Conservation (phyloP, 768 basidiomycete genomes). For the Serendipita vermifera region DNA sequence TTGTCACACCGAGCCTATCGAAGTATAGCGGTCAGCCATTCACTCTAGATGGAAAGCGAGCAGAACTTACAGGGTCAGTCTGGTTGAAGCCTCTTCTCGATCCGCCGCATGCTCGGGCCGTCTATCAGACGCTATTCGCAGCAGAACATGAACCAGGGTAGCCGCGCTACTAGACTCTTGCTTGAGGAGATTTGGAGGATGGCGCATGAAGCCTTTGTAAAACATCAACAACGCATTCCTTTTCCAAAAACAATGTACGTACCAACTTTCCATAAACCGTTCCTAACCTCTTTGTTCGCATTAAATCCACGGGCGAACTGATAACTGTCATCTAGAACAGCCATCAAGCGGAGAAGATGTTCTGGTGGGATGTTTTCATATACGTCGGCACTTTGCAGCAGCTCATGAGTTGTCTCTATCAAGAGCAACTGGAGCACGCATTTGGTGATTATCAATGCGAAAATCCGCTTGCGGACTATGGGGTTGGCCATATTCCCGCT, state of each 20-base stretch:
- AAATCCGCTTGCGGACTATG: conserved; percentile 65
- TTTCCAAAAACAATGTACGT: conserved; percentile 28
- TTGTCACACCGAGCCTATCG: conserved; percentile 67
- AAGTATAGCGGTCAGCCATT: conserved; percentile 9
- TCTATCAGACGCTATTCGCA: conserved; percentile 88
- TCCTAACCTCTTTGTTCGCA: conserved; percentile 93
- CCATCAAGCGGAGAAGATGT: conserved; percentile 86
- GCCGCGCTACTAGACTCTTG: conserved; percentile 97
- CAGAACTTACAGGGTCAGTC: conserved; percentile 57
- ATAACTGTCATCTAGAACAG: conserved; percentile 91
- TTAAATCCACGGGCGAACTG: conserved; percentile 96
- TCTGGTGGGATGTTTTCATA: conserved; percentile 90
- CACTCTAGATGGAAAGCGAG: conserved; percentile 58
- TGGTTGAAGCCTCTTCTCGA: conserved; percentile 52
- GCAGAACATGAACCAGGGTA: conserved; percentile 79
- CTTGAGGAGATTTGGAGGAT: conserved; percentile 91
- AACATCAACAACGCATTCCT: neutral
- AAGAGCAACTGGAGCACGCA: conserved; percentile 92
- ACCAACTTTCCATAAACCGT: conserved; percentile 99
- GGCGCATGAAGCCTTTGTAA: conserved; percentile 90
- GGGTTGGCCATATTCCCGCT: conserved; percentile 35
- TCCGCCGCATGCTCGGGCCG: conserved; percentile 57
- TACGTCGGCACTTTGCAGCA: conserved; percentile 82
- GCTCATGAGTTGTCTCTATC: conserved; percentile 93
- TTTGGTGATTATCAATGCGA: conserved; percentile 99